Evolutionary conservation across 2,329 filamentous ascomycete species (phyloP), one percentile per base, ranked within the genome.

Genomic region (Aspergillus ochraceoroseus): DNA sequence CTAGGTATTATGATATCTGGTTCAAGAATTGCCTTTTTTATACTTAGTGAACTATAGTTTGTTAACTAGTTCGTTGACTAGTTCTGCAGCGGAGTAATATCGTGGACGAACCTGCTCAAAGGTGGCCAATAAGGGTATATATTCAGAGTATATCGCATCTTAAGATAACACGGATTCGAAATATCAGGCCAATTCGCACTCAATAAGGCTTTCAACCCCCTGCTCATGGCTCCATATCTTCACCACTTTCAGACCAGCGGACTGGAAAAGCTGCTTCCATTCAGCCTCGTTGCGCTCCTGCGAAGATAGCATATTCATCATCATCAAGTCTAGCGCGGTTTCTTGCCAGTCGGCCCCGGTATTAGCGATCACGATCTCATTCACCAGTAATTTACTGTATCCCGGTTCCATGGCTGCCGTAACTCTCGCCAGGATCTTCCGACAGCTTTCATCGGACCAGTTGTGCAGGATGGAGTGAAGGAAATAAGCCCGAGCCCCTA

Each of bases 371-470:
- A 68, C 51, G 33, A 63, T 62, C 41, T 73, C 70, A 23, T 67
- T 64, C 17, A 74, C 61, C 8, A 74, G 47, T 1, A 74, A 33
- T 35, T 68, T 66, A n/a, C 64, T 68, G 39, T 67, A 61, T 1
- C 63, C 60, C 1, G 43, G 56, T 27, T 56, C 58, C 64, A 70
- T 67, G 0, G 60, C 45, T 5, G 37, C 29, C 1, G 32, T n/a
- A 3, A 52, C 30, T 3, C 59, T 56, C 1, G 38, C 37, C 2
- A 66, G 56, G 29, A 67, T 66, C 15, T 56, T 52, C 7, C 51
- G 48, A 38, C 58, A 60, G 13, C 49, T 46, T 2, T 53, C 48
- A 41, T 66, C 58, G 3, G 57, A 49, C 58, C 62, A 67, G 41
- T 66, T 60, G 42, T 51, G 48, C 4, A 49, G 43, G 15, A 49